Evolutionary conservation across 176 grass and related monocot species (phyloP).

Genomic region (Juncus effusus): DNA sequence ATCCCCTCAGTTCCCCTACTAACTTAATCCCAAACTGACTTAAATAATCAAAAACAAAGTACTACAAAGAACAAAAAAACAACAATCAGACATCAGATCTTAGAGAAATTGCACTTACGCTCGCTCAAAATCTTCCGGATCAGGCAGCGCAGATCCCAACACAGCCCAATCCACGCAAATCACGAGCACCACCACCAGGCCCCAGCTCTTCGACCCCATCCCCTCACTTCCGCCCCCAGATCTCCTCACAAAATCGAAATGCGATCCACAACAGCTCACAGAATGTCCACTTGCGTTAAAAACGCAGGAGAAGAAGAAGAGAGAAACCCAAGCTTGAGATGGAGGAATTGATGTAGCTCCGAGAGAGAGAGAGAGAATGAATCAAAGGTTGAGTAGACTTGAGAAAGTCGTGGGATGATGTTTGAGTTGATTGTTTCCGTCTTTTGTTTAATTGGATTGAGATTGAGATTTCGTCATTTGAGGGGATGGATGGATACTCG

Average conservation of each 20-base stretch:
- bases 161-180: slow-evolving; percentile 34
- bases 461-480: not conserved
- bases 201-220: slow-evolving; percentile 34
- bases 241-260: slow-evolving; percentile 31
- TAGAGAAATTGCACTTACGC: slow-evolving; percentile 48
- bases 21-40: slow-evolving; percentile 13
- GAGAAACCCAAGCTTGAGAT: not conserved
- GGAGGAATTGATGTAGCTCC: not conserved
- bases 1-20: not conserved
- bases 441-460: too few relatives aligned
- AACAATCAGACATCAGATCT: slow-evolving; percentile 4
- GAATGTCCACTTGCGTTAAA: too few relatives aligned
- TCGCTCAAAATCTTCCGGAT: slow-evolving; percentile 61
- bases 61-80: not conserved
- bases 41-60: not conserved
- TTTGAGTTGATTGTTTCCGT: not conserved
- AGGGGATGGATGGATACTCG: not conserved
- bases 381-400: too few relatives aligned
- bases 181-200: slow-evolving; percentile 28
- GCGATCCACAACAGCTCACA: too few relatives aligned
- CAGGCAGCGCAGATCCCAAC: slow-evolving; percentile 33
- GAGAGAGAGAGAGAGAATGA: too few relatives aligned
- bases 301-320: slow-evolving; percentile 5
- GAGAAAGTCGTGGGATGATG: too few relatives aligned
- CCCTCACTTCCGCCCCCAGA: slow-evolving; percentile 8